These are phyloP conservation scores for Irpex sp. DNA, from an alignment of 1,284 basidiomycete species.

Conservation along the genomic window DNA sequence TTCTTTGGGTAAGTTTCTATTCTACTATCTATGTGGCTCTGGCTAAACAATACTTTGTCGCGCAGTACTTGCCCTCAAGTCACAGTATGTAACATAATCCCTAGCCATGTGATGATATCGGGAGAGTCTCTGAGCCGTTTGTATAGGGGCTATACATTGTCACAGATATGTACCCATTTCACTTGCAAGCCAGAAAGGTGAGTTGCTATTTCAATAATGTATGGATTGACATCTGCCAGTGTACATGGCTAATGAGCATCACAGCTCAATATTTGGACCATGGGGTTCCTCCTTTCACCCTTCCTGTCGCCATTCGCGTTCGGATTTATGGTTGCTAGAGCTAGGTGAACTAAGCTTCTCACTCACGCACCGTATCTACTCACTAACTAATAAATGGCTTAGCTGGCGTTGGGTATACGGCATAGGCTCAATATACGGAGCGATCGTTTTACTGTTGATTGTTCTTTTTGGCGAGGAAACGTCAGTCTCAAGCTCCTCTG, in stretches of 20 bases:
- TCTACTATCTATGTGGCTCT: background rate
- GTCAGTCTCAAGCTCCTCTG: conserved; percentile 30
- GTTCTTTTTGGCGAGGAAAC: conserved; percentile 62
- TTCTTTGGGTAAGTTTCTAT: conserved; percentile 55
- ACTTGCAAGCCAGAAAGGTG: conserved; percentile 70
- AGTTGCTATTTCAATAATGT: background rate
- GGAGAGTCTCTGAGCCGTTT: background rate
- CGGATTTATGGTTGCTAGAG: conserved; percentile 64
- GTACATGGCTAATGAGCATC: background rate
- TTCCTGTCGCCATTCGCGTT: conserved; percentile 69
- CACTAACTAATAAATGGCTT: background rate
- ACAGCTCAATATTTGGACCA: conserved; percentile 68
- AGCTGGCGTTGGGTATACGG: conserved; percentile 75
- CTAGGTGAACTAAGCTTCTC: conserved; percentile 30
- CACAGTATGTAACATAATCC: conserved; percentile 40
- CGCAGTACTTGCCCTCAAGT: conserved; percentile 63
- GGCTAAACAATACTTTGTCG: background rate
- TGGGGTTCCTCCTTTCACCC: conserved; percentile 64
- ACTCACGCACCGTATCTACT: too few species aligned
- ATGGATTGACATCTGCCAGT: background rate
- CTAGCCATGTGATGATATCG: background rate
- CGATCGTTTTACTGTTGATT: conserved; percentile 56
- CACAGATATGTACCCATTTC: conserved; percentile 72
- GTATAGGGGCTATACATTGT: conserved; percentile 63
- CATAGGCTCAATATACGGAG: conserved; percentile 58